Evolutionary conservation across 148 eudicot species (phyloP), one percentile per base, ranked within the genome.

Genomic region (Dianthus caryophyllus): DNA sequence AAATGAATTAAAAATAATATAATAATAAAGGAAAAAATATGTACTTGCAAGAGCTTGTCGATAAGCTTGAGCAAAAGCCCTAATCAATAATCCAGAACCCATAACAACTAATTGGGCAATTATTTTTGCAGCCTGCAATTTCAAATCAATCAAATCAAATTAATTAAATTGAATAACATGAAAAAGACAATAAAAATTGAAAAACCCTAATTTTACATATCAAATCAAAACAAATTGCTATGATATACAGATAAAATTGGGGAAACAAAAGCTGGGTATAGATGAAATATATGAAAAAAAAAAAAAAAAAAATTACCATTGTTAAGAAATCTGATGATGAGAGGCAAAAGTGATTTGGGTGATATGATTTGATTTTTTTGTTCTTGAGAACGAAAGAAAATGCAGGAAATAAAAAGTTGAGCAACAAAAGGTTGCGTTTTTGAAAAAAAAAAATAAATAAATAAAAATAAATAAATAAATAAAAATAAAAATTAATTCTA

Each of bases 31-130:
- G n/a, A n/a, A n/a, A 52, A 38, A 56, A 50, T 68, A 75, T 68
- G 77, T 77, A 88, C 96, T 88, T 8, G 84, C 71, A 71, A 88
- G 80, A 53, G 90, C 96, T 81, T 84, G 88, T 39, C 87, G 85
- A 47, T 88, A 88, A 65, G 90, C 96, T 79, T 85, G 90, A 72
- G 75, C 84, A 67, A 85, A 27, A 62, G 87, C 90, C 80, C 96
- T 80, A 54, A 76, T 52, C 66, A 88, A 48, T 43, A 85, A 67
- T 14, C 90, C 90, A 60, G 90, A 84, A 29, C 88, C 90, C 84
- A 88, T 69, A 9, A 88, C 78, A 10, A 85, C 36, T 41, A 88
- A 27, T 24, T 88, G 78, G 18, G 88, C 88, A 44, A 88, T 61
- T 47, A 88, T 73, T 68, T 72, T 88, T 48, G 88, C 84, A 36